phyloP scores from a whole-genome alignment of 1,284 basidiomycete genomes.

The Irpex rosettiformis region DNA sequence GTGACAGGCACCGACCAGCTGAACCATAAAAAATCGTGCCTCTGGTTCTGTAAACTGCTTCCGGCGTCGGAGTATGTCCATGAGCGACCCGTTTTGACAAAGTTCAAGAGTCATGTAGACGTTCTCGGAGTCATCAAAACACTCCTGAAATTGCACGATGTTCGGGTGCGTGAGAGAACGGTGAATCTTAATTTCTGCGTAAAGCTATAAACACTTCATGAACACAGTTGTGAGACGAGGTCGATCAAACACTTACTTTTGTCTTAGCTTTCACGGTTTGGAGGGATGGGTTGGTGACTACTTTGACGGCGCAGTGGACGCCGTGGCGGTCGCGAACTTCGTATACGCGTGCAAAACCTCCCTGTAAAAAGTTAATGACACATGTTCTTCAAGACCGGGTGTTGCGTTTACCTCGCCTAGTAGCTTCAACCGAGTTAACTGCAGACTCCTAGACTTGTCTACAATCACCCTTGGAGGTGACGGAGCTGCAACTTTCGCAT shows the following conservation, averaged over 20 bases:
- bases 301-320: constrained; percentile 78
- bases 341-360: constrained; percentile 89
- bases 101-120: constrained; percentile 98
- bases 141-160: constrained; percentile 90
- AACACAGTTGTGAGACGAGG: neutral
- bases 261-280: constrained; percentile 92
- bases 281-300: constrained; percentile 80
- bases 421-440: constrained; percentile 74
- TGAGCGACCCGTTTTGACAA: constrained; percentile 82
- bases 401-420: constrained; percentile 73
- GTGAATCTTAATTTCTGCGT: constrained; percentile 99
- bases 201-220: constrained; percentile 53
- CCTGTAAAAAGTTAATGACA: constrained; percentile 40
- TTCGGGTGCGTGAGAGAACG: constrained; percentile 89
- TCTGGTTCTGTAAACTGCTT: constrained; percentile 92
- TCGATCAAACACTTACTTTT: constrained; percentile 50
- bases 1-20: constrained; percentile 92
- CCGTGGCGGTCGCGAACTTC: constrained; percentile 75
- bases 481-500: constrained; percentile 77
- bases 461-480: constrained; percentile 78
- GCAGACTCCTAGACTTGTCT: constrained; percentile 56
- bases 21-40: constrained; percentile 89
- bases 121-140: constrained; percentile 94
- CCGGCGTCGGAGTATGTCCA: constrained; percentile 91
- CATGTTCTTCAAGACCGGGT: neutral